Percentiles rank a stretch among this genome's conserved stretches.
phyloP scores from a whole-genome alignment of 1,139 yeast genomes.

The Yamadazyma atlantica region DNA sequence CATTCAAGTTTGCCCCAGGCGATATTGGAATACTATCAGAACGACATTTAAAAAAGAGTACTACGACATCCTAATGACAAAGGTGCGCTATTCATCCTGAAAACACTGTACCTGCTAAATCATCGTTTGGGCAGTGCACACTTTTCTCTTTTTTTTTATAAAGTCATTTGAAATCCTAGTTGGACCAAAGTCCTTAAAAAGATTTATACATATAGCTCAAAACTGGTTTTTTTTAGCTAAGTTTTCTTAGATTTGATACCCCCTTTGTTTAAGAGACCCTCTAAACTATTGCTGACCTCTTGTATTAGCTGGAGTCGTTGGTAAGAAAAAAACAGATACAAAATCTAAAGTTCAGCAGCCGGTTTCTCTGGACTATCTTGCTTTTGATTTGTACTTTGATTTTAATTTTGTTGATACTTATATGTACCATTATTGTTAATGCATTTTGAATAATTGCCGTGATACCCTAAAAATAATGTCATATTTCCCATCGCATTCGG shows the following conservation, averaged over 20 bases:
- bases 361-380: neutral
- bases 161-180: neutral
- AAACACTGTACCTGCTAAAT: neutral
- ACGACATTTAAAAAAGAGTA: no score
- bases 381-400: neutral
- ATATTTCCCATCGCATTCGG: slow-evolving; percentile 8
- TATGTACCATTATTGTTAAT: neutral
- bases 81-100: neutral
- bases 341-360: neutral
- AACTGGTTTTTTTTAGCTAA: neutral
- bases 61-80: no score
- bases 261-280: neutral
- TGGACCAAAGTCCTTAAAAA: neutral
- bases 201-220: neutral
- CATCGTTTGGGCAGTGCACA: neutral
- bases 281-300: neutral
- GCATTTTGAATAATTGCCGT: neutral
- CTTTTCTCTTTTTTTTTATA: neutral
- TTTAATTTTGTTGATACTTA: neutral
- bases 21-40: no score
- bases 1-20: no score
- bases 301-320: neutral
- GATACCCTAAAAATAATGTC: slow-evolving; percentile 8
- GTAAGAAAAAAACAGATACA: neutral
- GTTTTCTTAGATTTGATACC: neutral